Evolutionary conservation across 2,329 filamentous ascomycete genomes (phyloP).

Genomic region (Colletotrichum endophyticum): DNA sequence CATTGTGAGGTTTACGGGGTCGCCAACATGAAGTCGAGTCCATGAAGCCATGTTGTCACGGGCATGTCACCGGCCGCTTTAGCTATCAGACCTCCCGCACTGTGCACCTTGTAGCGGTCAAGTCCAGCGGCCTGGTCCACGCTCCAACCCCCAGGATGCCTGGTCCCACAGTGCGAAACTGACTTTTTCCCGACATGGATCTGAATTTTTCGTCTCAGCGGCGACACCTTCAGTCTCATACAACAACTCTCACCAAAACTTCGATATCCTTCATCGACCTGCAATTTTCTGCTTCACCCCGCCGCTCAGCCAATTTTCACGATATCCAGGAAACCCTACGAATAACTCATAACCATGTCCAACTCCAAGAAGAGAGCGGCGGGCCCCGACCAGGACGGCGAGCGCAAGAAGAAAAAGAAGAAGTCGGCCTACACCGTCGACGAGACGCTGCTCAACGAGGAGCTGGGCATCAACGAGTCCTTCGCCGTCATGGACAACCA

Average conservation of each 20-base stretch:
- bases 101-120: neutral
- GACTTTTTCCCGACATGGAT: neutral
- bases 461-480: slow-evolving; percentile 78
- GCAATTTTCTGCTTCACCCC: neutral
- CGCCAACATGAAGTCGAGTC: neutral
- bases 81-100: neutral
- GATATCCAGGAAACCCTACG: neutral
- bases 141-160: neutral
- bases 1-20: neutral
- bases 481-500: slow-evolving; percentile 84
- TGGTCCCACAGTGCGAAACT: slow-evolving; percentile 5
- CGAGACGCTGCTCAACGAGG: slow-evolving; percentile 65
- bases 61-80: neutral
- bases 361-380: slow-evolving; percentile 61
- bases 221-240: neutral
- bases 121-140: neutral
- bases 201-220: slow-evolving; percentile 12
- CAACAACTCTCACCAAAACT: neutral
- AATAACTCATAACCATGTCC: slow-evolving; percentile 34
- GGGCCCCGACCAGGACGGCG: slow-evolving; percentile 45
- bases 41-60: neutral
- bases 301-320: neutral
- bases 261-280: neutral
- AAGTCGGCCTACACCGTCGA: slow-evolving; percentile 57
- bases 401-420: slow-evolving; percentile 56